Percentiles rank a stretch among this genome's conserved stretches.
Evolutionary conservation across 768 basidiomycete species (phyloP).

Genomic region (Clavaria fumosa): DNA sequence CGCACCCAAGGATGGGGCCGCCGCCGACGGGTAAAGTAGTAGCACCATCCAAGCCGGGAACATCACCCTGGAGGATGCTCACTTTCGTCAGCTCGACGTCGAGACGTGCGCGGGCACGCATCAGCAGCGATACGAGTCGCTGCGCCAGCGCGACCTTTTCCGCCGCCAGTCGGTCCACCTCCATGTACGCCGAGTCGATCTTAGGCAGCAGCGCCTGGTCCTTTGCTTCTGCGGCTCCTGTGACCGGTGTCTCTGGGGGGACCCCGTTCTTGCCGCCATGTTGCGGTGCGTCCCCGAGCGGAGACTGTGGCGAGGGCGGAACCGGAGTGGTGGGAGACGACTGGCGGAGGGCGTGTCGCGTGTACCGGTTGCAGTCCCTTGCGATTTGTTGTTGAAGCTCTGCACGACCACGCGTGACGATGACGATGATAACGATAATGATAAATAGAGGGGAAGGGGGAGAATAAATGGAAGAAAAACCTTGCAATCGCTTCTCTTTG

Average conservation of each 20-base stretch:
- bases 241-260: slow-evolving; percentile 13
- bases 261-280: no score
- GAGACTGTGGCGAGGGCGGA: slow-evolving; percentile 1
- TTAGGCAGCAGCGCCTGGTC: slow-evolving; percentile 19
- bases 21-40: no score
- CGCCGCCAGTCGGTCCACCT: slow-evolving; percentile 22
- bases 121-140: slow-evolving; percentile 27
- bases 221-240: slow-evolving; percentile 13
- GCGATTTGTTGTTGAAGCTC: slow-evolving; percentile 27
- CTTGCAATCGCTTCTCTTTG: slow-evolving; percentile 26
- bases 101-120: slow-evolving; percentile 25
- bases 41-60: not conserved
- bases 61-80: slow-evolving; percentile 20
- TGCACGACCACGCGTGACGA: no score
- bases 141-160: slow-evolving; percentile 27
- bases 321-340: slow-evolving; percentile 7
- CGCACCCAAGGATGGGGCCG: no score
- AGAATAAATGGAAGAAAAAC: slow-evolving; percentile 10
- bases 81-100: slow-evolving; percentile 28
- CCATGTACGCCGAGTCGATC: slow-evolving; percentile 21
- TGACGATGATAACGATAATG: not conserved
- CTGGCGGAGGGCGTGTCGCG: slow-evolving; percentile 21
- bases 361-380: slow-evolving; percentile 24
- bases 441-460: not conserved
- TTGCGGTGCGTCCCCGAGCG: slow-evolving; percentile 1